Conservation (phyloP, 2,329 filamentous ascomycete species). For the Rhynchosporium graminicola region DNA sequence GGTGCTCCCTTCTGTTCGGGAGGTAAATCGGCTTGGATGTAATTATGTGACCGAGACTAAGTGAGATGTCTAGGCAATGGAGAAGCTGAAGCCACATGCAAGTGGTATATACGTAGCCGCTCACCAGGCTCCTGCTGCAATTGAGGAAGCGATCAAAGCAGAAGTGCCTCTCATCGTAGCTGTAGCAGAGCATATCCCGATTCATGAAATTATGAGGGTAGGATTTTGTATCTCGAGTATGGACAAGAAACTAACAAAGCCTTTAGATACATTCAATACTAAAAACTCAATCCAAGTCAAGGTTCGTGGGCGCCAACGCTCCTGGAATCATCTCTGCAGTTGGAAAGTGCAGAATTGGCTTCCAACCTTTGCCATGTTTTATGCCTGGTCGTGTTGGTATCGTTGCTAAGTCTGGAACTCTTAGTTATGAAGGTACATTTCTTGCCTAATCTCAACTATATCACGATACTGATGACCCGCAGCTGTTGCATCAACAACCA, state of each 20-base stretch:
- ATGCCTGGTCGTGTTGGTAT: constrained; percentile 68
- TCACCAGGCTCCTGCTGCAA: constrained; percentile 69
- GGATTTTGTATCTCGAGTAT: constrained; percentile 27
- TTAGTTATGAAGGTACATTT: constrained; percentile 63
- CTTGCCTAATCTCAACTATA: background rate
- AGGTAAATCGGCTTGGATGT: constrained; percentile 41
- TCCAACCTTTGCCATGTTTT: constrained; percentile 76
- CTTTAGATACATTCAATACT: constrained; percentile 66
- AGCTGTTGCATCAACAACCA: constrained; percentile 69
- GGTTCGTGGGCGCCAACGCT: constrained; percentile 71
- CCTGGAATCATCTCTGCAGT: constrained; percentile 74
- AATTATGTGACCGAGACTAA: constrained; percentile 3
- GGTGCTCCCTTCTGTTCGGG: constrained; percentile 66
- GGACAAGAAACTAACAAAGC: background rate
- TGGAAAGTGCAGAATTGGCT: constrained; percentile 70
- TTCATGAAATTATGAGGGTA: constrained; percentile 71
- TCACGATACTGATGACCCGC: constrained; percentile 15
- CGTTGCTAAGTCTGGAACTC: constrained; percentile 71
- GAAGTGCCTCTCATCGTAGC: constrained; percentile 75
- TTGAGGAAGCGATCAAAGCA: constrained; percentile 77
- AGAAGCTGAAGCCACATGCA: constrained; percentile 71
- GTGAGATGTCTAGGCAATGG: constrained; percentile 56
- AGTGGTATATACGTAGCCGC: constrained; percentile 80
- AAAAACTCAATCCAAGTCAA: constrained; percentile 66
- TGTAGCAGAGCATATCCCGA: constrained; percentile 73